phyloP scores from a whole-genome alignment of 108 stramenopile genomes.

The Epithemia pelagica region DNA sequence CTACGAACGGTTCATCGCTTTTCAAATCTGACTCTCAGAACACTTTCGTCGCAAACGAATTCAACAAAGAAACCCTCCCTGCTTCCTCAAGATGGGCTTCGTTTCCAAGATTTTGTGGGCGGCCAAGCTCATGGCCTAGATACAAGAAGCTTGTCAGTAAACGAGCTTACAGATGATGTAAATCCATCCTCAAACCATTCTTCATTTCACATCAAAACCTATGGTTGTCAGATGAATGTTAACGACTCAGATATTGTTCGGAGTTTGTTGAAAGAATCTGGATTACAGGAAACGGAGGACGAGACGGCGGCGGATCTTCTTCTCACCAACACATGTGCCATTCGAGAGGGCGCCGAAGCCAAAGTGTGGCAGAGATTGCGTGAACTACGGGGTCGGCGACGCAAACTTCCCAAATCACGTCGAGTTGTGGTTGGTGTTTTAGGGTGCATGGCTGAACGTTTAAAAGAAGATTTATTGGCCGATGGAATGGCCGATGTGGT shows the following conservation, averaged over 20 bases:
- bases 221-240: slow-evolving; percentile 99
- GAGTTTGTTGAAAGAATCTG: slow-evolving; percentile 54
- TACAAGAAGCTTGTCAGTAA: no score
- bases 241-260: slow-evolving; percentile 94
- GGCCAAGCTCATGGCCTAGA: no score
- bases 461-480: slow-evolving; percentile 87
- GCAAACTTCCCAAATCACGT: slow-evolving; percentile 10
- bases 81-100: background rate
- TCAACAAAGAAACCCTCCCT: background rate
- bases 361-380: slow-evolving; percentile 90
- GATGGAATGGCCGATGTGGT: slow-evolving; percentile 88
- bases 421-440: slow-evolving; percentile 85
- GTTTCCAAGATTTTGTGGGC: slow-evolving; percentile 1
- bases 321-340: slow-evolving; percentile 97
- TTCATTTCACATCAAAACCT: slow-evolving; percentile 95
- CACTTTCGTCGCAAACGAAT: background rate
- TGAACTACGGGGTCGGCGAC: slow-evolving; percentile 28
- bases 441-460: slow-evolving; percentile 99
- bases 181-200: no score
- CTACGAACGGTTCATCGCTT: no score
- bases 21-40: background rate
- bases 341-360: slow-evolving; percentile 97
- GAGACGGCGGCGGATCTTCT: slow-evolving; percentile 66
- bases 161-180: no score
- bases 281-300: slow-evolving; percentile 20